These are phyloP conservation scores for Ganoderma sinense DNA, from an alignment of 1,284 basidiomycete genomes.

Conservation along the genomic window DNA sequence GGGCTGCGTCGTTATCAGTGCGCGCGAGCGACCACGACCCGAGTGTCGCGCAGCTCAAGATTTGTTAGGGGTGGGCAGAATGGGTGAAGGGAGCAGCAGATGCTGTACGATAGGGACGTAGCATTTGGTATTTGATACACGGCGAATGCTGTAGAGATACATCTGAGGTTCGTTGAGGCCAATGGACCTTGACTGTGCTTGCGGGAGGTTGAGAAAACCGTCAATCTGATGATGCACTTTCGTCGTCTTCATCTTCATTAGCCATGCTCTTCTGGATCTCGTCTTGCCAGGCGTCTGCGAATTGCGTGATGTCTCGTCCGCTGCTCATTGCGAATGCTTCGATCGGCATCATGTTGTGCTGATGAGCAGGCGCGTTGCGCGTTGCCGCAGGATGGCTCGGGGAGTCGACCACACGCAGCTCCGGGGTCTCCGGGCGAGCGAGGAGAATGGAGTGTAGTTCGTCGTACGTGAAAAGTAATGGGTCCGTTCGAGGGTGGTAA, in stretches of 20 bases:
- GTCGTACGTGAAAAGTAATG: conserved; percentile 86
- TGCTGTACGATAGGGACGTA: not conserved
- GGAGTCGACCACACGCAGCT: conserved; percentile 79
- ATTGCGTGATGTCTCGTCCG: conserved; percentile 77
- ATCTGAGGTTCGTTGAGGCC: not conserved
- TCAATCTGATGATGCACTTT: not conserved
- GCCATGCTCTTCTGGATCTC: conserved; percentile 53
- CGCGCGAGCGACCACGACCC: conserved; percentile 69
- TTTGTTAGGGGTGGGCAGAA: conserved; percentile 45
- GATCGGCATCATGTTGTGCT: conserved; percentile 92
- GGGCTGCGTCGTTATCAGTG: conserved; percentile 49
- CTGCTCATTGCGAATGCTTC: conserved; percentile 85
- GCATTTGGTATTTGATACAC: conserved; percentile 9
- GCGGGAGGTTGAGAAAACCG: not conserved
- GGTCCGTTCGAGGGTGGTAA: conserved; percentile 85
- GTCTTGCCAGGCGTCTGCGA: conserved; percentile 72
- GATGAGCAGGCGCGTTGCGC: conserved; percentile 75
- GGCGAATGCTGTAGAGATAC: not conserved
- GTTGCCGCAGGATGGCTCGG: conserved; percentile 70
- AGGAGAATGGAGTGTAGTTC: conserved; percentile 65
- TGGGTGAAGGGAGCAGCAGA: not conserved
- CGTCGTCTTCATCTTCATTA: conserved; percentile 35
- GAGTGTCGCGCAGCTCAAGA: conserved; percentile 54
- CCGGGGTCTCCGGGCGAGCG: conserved; percentile 43
- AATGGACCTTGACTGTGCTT: not conserved